Percentiles rank a stretch among this genome's conserved stretches.
These are phyloP conservation scores for Xanthoceras sorbifolium DNA, from an alignment of 345 rosid genomes.

Conservation along the genomic window DNA sequence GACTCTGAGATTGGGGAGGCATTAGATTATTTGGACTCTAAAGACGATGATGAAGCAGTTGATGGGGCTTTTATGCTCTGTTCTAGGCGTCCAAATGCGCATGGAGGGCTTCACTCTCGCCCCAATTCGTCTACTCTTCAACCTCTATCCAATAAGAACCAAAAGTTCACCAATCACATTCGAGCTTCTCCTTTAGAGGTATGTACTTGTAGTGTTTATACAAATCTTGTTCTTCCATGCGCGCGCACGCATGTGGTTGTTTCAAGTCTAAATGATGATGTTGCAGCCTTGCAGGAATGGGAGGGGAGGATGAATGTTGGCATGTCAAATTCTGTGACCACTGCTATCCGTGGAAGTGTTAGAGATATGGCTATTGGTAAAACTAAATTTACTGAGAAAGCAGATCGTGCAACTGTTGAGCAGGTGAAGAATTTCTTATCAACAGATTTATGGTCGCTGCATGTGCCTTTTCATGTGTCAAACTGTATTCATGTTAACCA, in stretches of 20 bases:
- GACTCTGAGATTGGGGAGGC: constrained; percentile 82
- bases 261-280: background rate
- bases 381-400: constrained; percentile 75
- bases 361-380: constrained; percentile 77
- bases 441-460: background rate
- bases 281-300: constrained; percentile 90
- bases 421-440: constrained; percentile 47
- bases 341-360: constrained; percentile 90
- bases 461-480: background rate
- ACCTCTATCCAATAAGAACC: constrained; percentile 74
- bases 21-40: constrained; percentile 69
- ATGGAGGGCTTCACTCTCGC: constrained; percentile 74
- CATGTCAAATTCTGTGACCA: constrained; percentile 88
- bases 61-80: constrained; percentile 57
- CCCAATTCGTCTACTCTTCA: constrained; percentile 65
- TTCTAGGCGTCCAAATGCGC: constrained; percentile 74
- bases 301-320: constrained; percentile 81
- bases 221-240: background rate
- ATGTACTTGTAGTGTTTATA: background rate
- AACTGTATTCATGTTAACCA: constrained; percentile 6
- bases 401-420: constrained; percentile 97
- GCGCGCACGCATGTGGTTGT: background rate
- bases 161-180: constrained; percentile 70
- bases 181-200: constrained; percentile 92
- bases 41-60: constrained; percentile 51